phyloP scores from a whole-genome alignment of 305 asterid species.

The Lippia alba region DNA sequence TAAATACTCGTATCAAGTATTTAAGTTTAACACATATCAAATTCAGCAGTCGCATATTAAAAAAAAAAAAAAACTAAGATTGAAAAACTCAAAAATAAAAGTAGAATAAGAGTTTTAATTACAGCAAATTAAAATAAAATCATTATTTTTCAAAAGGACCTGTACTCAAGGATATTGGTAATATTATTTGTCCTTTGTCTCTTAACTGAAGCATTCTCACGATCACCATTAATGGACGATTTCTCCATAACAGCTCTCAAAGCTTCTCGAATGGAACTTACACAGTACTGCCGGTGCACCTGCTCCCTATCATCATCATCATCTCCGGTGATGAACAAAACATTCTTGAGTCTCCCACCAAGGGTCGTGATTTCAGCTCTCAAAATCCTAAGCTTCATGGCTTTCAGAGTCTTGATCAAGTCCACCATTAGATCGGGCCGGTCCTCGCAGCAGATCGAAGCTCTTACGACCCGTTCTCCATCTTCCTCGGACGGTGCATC shows the following conservation, averaged over 20 bases:
- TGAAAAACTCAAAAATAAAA: neutral
- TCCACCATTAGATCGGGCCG: conserved; percentile 72
- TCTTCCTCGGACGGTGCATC: conserved; percentile 60
- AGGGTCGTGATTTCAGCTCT: conserved; percentile 76
- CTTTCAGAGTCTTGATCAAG: conserved; percentile 68
- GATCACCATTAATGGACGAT: conserved; percentile 46
- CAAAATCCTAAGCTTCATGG: conserved; percentile 54
- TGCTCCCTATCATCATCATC: neutral
- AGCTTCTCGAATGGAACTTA: conserved; percentile 68
- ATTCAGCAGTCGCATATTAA: neutral
- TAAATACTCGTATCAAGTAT: too few relatives aligned
- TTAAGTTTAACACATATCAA: neutral
- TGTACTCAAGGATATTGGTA: conserved; percentile 44
- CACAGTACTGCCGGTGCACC: conserved; percentile 36
- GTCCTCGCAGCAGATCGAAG: conserved; percentile 81
- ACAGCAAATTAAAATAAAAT: neutral
- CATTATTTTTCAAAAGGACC: conserved; percentile 29
- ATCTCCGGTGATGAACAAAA: conserved; percentile 66
- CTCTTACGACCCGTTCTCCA: conserved; percentile 59
- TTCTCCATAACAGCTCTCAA: conserved; percentile 71
- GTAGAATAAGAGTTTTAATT: neutral
- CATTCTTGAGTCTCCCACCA: conserved; percentile 74
- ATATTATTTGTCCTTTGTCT: conserved; percentile 63
- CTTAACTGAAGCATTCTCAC: conserved; percentile 59
- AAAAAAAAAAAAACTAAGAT: neutral